Evolutionary conservation across 1,139 yeast genomes (phyloP).

Genomic region (Pichia sp.): DNA sequence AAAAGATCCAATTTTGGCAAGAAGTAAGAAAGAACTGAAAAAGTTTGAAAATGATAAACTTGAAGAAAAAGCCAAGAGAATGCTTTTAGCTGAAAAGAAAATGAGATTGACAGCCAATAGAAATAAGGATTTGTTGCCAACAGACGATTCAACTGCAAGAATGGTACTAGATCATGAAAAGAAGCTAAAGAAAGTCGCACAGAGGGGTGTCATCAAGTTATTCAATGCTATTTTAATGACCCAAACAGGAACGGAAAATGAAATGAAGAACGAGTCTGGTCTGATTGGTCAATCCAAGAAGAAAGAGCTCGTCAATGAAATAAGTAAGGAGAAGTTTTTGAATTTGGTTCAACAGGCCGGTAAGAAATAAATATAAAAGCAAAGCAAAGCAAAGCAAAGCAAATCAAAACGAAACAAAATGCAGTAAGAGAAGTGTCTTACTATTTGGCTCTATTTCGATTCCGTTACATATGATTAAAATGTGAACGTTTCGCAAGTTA

Average conservation of each 20-base stretch:
- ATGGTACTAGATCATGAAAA: constrained; percentile 61
- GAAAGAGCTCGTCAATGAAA: constrained; percentile 63
- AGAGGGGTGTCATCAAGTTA: constrained; percentile 85
- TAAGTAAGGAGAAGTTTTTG: constrained; percentile 83
- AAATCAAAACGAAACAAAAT: no score
- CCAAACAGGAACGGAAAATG: constrained; percentile 47
- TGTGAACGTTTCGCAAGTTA: no score
- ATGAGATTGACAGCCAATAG: constrained; percentile 60
- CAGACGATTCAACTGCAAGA: constrained; percentile 39
- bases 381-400: no score
- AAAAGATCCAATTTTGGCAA: constrained; percentile 81
- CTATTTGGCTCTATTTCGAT: no score
- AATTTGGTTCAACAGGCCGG: constrained; percentile 65
- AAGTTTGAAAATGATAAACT: constrained; percentile 74
- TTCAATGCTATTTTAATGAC: constrained; percentile 87
- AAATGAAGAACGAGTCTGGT: constrained; percentile 22
- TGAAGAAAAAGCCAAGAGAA: constrained; percentile 75
- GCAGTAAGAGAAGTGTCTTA: no score
- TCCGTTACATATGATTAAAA: no score
- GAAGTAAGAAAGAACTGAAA: constrained; percentile 60
- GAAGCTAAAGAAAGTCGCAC: constrained; percentile 73
- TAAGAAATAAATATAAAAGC: no score
- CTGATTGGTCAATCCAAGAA: constrained; percentile 32
- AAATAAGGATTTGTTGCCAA: constrained; percentile 57
- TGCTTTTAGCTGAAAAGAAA: constrained; percentile 64